Conservation (phyloP, 1,284 basidiomycete genomes). For the Sporisorium sorghi region DNA sequence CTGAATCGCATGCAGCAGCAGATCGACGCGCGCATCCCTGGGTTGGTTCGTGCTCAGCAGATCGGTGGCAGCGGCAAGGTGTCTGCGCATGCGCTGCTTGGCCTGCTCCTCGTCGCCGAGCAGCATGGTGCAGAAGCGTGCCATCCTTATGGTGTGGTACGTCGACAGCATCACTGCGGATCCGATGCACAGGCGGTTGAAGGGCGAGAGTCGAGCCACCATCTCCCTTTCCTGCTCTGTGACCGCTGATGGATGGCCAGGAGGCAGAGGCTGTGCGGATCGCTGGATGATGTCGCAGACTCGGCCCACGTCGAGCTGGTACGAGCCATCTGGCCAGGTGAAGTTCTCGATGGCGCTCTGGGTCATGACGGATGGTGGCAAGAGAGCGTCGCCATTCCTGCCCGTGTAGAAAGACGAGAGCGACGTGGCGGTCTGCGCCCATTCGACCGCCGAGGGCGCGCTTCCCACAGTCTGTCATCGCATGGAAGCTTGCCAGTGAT, state of each 20-base stretch:
- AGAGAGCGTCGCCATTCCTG: not conserved
- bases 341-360: not conserved
- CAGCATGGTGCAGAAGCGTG: slow-evolving; percentile 21
- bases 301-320: slow-evolving; percentile 6
- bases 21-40: slow-evolving; percentile 16
- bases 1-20: slow-evolving; percentile 26
- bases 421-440: slow-evolving; percentile 18
- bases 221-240: slow-evolving; percentile 9
- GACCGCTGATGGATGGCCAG: not conserved
- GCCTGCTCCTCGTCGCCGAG: slow-evolving; percentile 21
- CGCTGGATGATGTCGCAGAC: slow-evolving; percentile 16
- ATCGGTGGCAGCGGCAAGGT: slow-evolving; percentile 16
- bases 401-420: not conserved
- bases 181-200: slow-evolving; percentile 22
- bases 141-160: slow-evolving; percentile 28
- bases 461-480: slow-evolving; percentile 25
- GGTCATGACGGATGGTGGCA: not conserved
- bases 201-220: slow-evolving; percentile 11
- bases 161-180: slow-evolving; percentile 23
- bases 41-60: slow-evolving; percentile 20
- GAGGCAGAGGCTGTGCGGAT: slow-evolving; percentile 1
- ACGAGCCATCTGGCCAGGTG: slow-evolving; percentile 12
- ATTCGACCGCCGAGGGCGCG: slow-evolving; percentile 15
- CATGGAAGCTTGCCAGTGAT: slow-evolving; percentile 22
- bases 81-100: slow-evolving; percentile 6